Conservation (phyloP, 305 asterid genomes). For the Lippia alba region DNA sequence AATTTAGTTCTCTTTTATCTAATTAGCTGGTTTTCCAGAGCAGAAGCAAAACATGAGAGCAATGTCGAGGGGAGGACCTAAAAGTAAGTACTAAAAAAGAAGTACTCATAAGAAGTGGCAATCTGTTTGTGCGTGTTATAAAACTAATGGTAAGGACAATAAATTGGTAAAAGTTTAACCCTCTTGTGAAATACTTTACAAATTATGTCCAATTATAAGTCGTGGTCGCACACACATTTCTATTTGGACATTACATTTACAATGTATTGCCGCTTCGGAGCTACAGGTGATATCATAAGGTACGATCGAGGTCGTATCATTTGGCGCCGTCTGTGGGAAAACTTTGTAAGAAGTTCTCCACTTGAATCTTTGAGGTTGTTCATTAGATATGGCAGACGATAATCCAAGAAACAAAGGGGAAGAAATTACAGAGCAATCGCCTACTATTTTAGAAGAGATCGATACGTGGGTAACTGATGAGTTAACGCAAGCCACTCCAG, state of each 20-base stretch:
- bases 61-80: constrained; percentile 63
- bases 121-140: constrained; percentile 52
- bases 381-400: no score
- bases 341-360: no score
- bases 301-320: no score
- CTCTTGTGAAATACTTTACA: neutral
- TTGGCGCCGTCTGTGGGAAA: no score
- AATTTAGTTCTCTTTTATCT: constrained; percentile 42
- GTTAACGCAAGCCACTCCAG: no score
- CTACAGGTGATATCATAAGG: no score
- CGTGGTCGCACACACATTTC: neutral
- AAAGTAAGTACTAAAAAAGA: constrained; percentile 54
- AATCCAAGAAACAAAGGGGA: no score
- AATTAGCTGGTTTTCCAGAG: constrained; percentile 63
- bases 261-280: no score
- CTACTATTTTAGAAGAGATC: no score
- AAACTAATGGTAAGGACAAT: neutral
- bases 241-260: neutral
- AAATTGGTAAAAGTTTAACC: constrained; percentile 10
- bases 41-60: constrained; percentile 88
- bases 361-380: no score
- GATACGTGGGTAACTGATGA: no score
- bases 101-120: constrained; percentile 68
- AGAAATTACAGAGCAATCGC: no score
- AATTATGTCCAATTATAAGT: neutral